Base-by-base conservation (phyloP, 495 filamentous ascomycete genomes). In the Lophiotrema nucula region DNA sequence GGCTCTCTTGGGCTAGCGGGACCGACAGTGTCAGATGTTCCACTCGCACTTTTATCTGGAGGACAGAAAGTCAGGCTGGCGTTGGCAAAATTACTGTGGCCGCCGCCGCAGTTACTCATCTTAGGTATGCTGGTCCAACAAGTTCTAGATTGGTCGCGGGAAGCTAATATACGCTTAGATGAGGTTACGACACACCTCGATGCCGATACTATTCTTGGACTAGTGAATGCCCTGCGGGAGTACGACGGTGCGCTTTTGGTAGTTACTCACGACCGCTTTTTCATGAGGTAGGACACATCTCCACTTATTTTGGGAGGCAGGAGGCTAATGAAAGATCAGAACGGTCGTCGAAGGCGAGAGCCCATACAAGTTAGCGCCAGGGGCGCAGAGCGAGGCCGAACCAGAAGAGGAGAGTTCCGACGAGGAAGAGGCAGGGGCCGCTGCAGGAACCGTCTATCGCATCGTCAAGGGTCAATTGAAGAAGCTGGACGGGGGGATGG, bases 111-210 rank as follows among this genome's bases (percentile, higher is more conserved):
- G 24, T 75, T 88, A 22, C 78, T 95, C 21, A 78, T 95, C 13
- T 79, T 95, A 8, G 89, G 49, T 53, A 39, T 18, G 49, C 15
- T 6, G 18, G 13, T 3, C 18, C 10, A 10, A 47, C 11, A 10
- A 26, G 11, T 23, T 11, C n/a, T 35, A 12, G 18, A 44, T 8
- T n/a, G 18, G 33, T 21, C 3, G 13, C 16, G 3, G 42, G 22
- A 22, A 25, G 21, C 37, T 39, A 13, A 53, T 41, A 21, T 26
- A 19, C 16, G 3, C 3, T 22, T 53, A 53, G 58, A 95, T 65
- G 89, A 95, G 68, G 84, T 87, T 16, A 92, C 87, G 10, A 95
- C 88, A n/a, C 89, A 92, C 73, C 72, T 95, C 31, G 89, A 95
- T 62, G 85, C 84, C 61, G 77, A 90, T 68, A 89, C 86, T 2